Base-by-base conservation (phyloP, 805 yeast species). In the Saturnispora serradocipensis region DNA sequence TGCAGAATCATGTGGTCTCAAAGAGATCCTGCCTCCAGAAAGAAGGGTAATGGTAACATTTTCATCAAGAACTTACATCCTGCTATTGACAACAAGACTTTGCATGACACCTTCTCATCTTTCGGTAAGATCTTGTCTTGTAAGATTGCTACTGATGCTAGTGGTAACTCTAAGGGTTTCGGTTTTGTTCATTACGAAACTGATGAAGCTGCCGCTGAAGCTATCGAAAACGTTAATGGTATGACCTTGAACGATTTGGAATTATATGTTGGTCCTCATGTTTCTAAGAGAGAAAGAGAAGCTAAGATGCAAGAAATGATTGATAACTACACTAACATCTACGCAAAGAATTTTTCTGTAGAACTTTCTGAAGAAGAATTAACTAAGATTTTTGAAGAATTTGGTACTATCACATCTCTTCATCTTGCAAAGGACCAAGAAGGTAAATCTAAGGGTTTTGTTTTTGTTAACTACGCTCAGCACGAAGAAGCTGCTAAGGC, bases 1-100 rank as follows among this genome's bases (percentile, higher is more conserved):
- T 89, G 97, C 76, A 88, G 99, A 74, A 91, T 93, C 77, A 93
- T 93, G 98, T 89, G 98, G 97, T 89, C 97, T 61, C 98, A 93
- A 78, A 88, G 98, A 76, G 98, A 93, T 71, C 98, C 99, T 59
- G 80, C 96, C 56, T 72, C 83, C 65, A 87, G 99, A 80, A 88
- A 84, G 79, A 84, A 84, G 67, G 97, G 97, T 71, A 85, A 88
- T 58, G 97, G 97, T 67, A 93, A 93, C 81, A 84, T 93, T 61
- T 93, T 86, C 82, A 91, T 93, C 77, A 93, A 93, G 84, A 93
- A 93, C 82, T 82, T 93, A 74, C 97, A 91, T 73, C 95, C 96
- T 56, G 96, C 88, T 66, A 93, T 93, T 66, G 99, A 93, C 77
- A 91, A 93, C 88, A 91, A 91, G 81, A 95, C 97, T 64, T 80